phyloP scores from a whole-genome alignment of 1,284 basidiomycete genomes.

The Sanghuangporus baumii region DNA sequence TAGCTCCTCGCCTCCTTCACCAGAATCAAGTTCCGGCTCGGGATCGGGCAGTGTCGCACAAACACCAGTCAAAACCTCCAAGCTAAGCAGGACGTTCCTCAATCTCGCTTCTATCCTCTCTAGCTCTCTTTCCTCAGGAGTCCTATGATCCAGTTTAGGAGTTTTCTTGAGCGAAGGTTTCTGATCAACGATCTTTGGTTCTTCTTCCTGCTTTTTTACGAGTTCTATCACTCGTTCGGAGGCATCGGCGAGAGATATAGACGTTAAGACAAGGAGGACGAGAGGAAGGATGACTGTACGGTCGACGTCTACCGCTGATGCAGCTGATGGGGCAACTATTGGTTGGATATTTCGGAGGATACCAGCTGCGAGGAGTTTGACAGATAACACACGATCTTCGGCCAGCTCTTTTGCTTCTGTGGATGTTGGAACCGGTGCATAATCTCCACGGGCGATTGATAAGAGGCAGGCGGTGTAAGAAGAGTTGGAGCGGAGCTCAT shows the following conservation, averaged over 20 bases:
- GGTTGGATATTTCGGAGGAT: constrained; percentile 74
- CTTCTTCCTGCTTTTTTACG: constrained; percentile 41
- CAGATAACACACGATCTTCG: constrained; percentile 46
- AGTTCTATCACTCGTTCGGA: constrained; percentile 50
- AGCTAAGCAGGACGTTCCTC: constrained; percentile 68
- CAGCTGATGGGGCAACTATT: constrained; percentile 57
- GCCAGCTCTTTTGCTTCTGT: constrained; percentile 30
- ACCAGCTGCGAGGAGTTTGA: constrained; percentile 74
- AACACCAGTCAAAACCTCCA: constrained; percentile 83
- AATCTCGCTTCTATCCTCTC: constrained; percentile 71
- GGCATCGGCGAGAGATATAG: constrained; percentile 52
- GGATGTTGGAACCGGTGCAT: constrained; percentile 15
- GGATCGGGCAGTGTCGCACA: constrained; percentile 85
- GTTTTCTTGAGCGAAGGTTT: constrained; percentile 52
- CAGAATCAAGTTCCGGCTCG: constrained; percentile 30
- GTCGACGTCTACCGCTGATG: constrained; percentile 61
- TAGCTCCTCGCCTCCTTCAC: constrained; percentile 27
- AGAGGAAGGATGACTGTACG: constrained; percentile 71
- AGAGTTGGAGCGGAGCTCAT: constrained; percentile 55
- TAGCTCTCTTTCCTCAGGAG: constrained; percentile 60
- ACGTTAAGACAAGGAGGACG: constrained; percentile 61
- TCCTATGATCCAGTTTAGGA: constrained; percentile 70
- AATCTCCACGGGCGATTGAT: constrained; percentile 39
- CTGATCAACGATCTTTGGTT: constrained; percentile 44
- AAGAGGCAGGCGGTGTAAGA: constrained; percentile 68